Evolutionary conservation across 2,329 filamentous ascomycete species (phyloP).

Genomic region (Pyrenochaeta sp.): DNA sequence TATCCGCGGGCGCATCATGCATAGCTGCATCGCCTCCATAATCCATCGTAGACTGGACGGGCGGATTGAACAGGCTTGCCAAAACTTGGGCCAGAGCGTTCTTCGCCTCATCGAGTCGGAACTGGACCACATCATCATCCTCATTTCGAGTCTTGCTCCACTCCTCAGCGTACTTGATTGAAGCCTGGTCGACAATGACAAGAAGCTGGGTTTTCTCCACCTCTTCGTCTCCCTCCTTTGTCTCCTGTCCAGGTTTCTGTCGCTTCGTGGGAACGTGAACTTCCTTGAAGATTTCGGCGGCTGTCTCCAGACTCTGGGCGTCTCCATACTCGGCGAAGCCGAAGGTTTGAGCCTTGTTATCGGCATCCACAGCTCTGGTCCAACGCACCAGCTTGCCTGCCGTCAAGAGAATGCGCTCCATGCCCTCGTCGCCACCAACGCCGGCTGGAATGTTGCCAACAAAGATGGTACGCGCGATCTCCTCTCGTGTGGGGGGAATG

Average conservation of each 20-base stretch:
- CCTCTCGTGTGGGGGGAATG: conserved; percentile 84
- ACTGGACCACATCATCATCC: conserved; percentile 67
- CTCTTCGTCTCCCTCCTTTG: conserved; percentile 50
- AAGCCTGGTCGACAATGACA: conserved; percentile 80
- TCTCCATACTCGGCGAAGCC: conserved; percentile 97
- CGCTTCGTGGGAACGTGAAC: conserved; percentile 82
- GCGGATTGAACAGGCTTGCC: conserved; percentile 74
- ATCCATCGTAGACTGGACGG: conserved; percentile 54
- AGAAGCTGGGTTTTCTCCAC: conserved; percentile 74
- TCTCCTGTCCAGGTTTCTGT: conserved; percentile 62
- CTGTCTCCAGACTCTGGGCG: conserved; percentile 82
- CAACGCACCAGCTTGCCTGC: conserved; percentile 83
- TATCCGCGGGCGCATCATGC: conserved; percentile 64
- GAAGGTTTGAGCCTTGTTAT: conserved; percentile 84
- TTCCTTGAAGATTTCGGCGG: conserved; percentile 83
- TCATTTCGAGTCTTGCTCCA: conserved; percentile 74
- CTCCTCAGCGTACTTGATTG: conserved; percentile 83
- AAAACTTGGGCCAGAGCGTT: conserved; percentile 72
- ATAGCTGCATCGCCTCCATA: conserved; percentile 73
- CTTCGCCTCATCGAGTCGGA: conserved; percentile 73
- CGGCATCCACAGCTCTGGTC: conserved; percentile 80
- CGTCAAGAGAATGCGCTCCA: conserved; percentile 79
- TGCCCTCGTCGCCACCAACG: conserved; percentile 75
- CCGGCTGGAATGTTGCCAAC: conserved; percentile 85
- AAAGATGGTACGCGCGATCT: conserved; percentile 90